Evolutionary conservation across 306 rosid species (phyloP), one percentile per base, ranked within the genome.

Genomic region (Vicia faba): DNA sequence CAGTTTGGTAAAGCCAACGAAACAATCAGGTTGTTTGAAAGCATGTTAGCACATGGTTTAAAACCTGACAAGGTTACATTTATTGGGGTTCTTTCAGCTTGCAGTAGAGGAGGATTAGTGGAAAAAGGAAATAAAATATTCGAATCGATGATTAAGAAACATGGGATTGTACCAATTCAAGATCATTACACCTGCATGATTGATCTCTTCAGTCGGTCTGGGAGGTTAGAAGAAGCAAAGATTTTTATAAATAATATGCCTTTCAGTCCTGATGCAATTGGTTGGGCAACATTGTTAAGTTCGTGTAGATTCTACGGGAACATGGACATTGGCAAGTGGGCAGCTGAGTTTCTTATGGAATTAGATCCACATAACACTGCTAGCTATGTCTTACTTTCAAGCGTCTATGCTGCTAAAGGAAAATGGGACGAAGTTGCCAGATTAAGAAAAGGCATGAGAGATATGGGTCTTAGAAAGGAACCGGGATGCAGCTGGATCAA

Each of bases 401-500:
- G 89, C 71, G 82, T 89, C 49, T 92, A 89, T 74, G 98, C 95
- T 59, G 86, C 89, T 12, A 81, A 83, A 68, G 95, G 98, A 46
- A 77, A 83, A 75, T 89, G 95, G 96, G 84, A 84, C 62, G 85
- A 84, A 61, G 96, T 92, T 70, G 89, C 98, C 59, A 77, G 74
- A 74, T 73, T 87, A 66, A 86, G 98, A 78, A 88, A 77, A 75
- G 92, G 82, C 58, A 89, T 92, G 96, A 87, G 92, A 75, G 91
- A 80, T 11, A 83, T 78, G 80, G 91, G 91, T 64, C 81, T 84
- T 73, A 85, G 79, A 80, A 92, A 89, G 81, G 96, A 92, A 69
- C 98, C 91, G 0, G 96, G 98, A 68, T 89, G 88, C 75, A 92
- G 96, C 78, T 92, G 98, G 98, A 89, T 89, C 63, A 92, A 92